Conservation (phyloP, 805 yeast species). For the Diddensiella caesifluorescens region DNA sequence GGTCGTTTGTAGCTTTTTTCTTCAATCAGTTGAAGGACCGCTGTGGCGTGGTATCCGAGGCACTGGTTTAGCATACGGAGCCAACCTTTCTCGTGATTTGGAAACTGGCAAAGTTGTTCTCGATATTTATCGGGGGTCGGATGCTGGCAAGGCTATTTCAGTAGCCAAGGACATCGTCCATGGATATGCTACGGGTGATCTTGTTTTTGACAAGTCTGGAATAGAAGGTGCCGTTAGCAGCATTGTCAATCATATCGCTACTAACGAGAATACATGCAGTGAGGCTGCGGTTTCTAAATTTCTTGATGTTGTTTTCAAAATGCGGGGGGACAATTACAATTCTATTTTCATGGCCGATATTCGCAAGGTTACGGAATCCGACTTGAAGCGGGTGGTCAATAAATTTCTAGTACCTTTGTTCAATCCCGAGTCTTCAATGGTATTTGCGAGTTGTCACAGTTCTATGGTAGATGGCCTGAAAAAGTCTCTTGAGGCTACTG, state of each 20-base stretch:
- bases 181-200: slow-evolving; percentile 51
- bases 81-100: slow-evolving; percentile 49
- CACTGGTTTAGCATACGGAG: slow-evolving; percentile 90
- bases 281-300: slow-evolving; percentile 65
- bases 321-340: slow-evolving; percentile 66
- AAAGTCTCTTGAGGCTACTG: slow-evolving; percentile 44
- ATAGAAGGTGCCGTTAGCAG: slow-evolving; percentile 73
- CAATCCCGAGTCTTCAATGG: slow-evolving; percentile 45
- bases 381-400: slow-evolving; percentile 41
- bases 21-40: slow-evolving; percentile 91
- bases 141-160: slow-evolving; percentile 53
- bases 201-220: slow-evolving; percentile 50
- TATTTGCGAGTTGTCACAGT: slow-evolving; percentile 73
- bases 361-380: slow-evolving; percentile 45
- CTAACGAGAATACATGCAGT: slow-evolving; percentile 56
- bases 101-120: slow-evolving; percentile 67
- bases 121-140: slow-evolving; percentile 77
- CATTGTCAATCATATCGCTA: slow-evolving; percentile 67
- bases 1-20: slow-evolving; percentile 64
- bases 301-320: slow-evolving; percentile 57
- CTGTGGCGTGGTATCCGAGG: slow-evolving; percentile 96
- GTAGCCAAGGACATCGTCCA: slow-evolving; percentile 62
- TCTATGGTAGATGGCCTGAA: slow-evolving; percentile 46
- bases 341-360: slow-evolving; percentile 48
- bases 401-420: slow-evolving; percentile 65